A percentile compares a stretch with the other conserved stretches of the same genome.
Conservation (phyloP, 23 red algal species). For the Agarophyton chilense region DNA sequence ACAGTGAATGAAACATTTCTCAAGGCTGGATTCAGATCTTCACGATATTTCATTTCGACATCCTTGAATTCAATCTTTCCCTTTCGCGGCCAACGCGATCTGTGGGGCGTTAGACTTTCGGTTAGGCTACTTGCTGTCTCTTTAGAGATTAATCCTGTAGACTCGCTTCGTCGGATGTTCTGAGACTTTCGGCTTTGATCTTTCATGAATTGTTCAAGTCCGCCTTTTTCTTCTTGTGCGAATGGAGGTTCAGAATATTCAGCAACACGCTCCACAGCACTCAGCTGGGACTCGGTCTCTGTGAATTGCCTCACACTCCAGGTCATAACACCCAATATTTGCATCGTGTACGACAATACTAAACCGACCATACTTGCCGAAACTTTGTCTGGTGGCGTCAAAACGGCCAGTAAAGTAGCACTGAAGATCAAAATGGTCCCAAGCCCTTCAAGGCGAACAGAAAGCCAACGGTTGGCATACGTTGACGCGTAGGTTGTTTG, state of each 20-base stretch:
- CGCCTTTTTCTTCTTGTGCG: conserved; percentile 56
- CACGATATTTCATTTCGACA: conserved; percentile 85
- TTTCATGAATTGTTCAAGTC: conserved; percentile 39
- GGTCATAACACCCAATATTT: conserved; percentile 65
- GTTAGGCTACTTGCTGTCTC: conserved; percentile 27
- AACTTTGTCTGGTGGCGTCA: conserved; percentile 53
- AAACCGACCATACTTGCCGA: conserved; percentile 79
- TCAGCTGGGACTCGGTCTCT: conserved; percentile 93
- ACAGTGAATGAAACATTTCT: conserved; percentile 67
- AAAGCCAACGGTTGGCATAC: conserved; percentile 80
- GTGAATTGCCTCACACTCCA: conserved; percentile 92
- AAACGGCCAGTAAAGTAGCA: conserved; percentile 70
- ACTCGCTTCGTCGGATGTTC: conserved; percentile 37
- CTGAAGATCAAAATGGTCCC: conserved; percentile 77
- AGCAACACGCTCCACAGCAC: conserved; percentile 79
- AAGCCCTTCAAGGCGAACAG: conserved; percentile 72
- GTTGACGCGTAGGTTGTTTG: conserved; percentile 55
- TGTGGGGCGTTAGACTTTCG: conserved; percentile 11
- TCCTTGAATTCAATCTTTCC: conserved; percentile 73
- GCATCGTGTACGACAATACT: conserved; percentile 80
- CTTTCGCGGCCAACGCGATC: conserved; percentile 68
- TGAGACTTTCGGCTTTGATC: conserved; percentile 2
- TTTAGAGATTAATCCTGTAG: conserved; percentile 52
- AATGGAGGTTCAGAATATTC: conserved; percentile 80
- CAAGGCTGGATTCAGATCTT: conserved; percentile 67